phyloP scores from a whole-genome alignment of 345 rosid genomes.

The Combretum micranthum region DNA sequence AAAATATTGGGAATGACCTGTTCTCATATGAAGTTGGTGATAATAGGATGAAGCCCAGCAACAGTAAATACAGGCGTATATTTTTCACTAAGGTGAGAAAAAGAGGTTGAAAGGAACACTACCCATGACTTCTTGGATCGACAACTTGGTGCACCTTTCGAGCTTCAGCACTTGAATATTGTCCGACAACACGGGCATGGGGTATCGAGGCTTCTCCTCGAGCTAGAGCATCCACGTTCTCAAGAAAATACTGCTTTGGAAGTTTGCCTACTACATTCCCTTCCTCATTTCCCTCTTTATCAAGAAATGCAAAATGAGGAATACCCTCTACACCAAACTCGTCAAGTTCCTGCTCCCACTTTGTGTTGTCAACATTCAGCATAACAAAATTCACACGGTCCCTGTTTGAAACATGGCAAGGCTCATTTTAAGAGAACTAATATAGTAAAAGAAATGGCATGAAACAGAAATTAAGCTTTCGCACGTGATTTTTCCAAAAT shows the following conservation, averaged over 20 bases:
- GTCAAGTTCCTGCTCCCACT: constrained; percentile 94
- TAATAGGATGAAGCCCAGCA: no score
- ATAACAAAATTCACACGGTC: constrained; percentile 89
- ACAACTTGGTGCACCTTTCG: constrained; percentile 64
- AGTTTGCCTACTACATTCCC: constrained; percentile 91
- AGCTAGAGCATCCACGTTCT: constrained; percentile 81
- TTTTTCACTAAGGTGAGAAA: no score
- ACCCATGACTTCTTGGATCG: constrained; percentile 93
- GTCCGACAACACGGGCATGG: constrained; percentile 83
- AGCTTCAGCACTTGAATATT: constrained; percentile 63
- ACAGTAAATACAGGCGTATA: no score
- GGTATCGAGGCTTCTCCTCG: constrained; percentile 65
- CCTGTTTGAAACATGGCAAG: constrained; percentile 22
- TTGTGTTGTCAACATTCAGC: constrained; percentile 94
- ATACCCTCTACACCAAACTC: constrained; percentile 99
- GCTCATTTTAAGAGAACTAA: no score
- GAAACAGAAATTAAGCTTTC: no score
- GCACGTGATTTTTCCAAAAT: no score
- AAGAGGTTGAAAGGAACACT: constrained; percentile 12
- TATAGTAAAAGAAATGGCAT: no score
- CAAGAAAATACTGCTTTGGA: constrained; percentile 65
- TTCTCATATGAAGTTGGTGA: no score
- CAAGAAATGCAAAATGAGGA: constrained; percentile 87
- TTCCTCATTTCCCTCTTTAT: constrained; percentile 80
- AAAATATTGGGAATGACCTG: no score